These are phyloP conservation scores for Tylopilus sp. DNA, from an alignment of 768 basidiomycete species.

Conservation along the genomic window DNA sequence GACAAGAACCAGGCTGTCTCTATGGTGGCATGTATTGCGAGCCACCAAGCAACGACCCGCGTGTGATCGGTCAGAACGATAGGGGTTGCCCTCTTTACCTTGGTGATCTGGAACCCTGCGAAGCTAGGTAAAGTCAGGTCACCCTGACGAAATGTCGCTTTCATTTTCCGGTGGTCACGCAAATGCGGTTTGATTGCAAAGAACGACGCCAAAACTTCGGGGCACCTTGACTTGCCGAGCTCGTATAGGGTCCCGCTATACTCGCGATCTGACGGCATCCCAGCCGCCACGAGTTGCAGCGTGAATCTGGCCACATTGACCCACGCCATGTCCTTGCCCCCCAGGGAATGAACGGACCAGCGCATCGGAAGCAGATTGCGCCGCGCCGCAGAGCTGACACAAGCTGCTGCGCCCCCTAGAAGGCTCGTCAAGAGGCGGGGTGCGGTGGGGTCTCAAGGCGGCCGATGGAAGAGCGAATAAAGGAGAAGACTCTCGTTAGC, in stretches of 20 bases:
- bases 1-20: slow-evolving; percentile 15
- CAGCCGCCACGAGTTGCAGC: not conserved
- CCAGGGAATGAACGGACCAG: not conserved
- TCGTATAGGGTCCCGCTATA: not conserved
- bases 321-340: not conserved
- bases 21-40: slow-evolving; percentile 8
- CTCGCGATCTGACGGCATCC: not conserved
- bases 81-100: not conserved
- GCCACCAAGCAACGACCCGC: not conserved
- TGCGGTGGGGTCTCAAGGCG: not conserved
- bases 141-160: slow-evolving; percentile 1
- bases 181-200: slow-evolving; percentile 9
- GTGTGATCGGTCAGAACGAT: not conserved
- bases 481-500: not conserved
- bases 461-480: not conserved
- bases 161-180: not conserved
- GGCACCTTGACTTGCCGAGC: not conserved
- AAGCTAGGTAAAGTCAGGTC: not conserved
- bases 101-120: not conserved
- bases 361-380: not conserved
- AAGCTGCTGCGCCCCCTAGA: not conserved
- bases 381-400: not conserved
- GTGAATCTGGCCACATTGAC: not conserved
- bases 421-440: not conserved
- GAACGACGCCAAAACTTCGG: not conserved